Evolutionary conservation across 140 eudicot genomes (phyloP), one percentile per base, ranked within the genome.

Genomic region (Erigeron philadelphicus): DNA sequence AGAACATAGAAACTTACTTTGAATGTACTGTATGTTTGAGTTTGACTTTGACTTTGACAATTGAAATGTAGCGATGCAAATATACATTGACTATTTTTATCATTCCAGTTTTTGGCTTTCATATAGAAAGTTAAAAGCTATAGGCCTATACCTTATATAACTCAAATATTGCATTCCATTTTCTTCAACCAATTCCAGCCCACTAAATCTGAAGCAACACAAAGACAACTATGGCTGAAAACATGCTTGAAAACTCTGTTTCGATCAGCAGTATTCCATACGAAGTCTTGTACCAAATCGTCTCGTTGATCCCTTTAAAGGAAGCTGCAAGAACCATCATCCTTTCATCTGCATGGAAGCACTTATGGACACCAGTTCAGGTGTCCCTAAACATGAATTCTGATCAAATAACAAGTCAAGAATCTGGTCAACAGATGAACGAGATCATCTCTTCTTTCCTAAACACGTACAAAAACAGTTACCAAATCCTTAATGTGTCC

Each of bases 301-400:
- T 77, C 58, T 81, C 82, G 0, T 31, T 72, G 66, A 55, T 81
- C 66, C 81, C 82, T 40, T 44, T 76, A 42, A 72, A 73, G 55
- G 82, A 81, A 40, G 85, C 85, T 31, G 65, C 64, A 16, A 75
- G 76, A 53, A 76, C 82, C 46, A 56, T 72, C 63, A 48, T 63
- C 47, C 80, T 81, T 68, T 81, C 85, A 41, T 76, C 82, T 54
- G 25, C 70, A 25, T 81, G 85, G 85, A 76, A 76, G 48, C 70
- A 69, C 66, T 23, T 66, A 23, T 81, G 76, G 85, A 25, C 67
- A 48, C 64, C 81, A 38, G 5, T 77, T 57, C 56, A 35, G 9
- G 68, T 65, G 67, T 41, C n/a, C 15, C 11, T 77, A 61, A 66
- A 72, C 66, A 11, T 56, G 3, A 31, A 47, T 55, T 35, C 67